A percentile compares a stretch with the other conserved stretches of the same genome.
These are phyloP conservation scores for Termitomyces sp. DNA, from an alignment of 768 basidiomycete genomes.

Conservation along the genomic window DNA sequence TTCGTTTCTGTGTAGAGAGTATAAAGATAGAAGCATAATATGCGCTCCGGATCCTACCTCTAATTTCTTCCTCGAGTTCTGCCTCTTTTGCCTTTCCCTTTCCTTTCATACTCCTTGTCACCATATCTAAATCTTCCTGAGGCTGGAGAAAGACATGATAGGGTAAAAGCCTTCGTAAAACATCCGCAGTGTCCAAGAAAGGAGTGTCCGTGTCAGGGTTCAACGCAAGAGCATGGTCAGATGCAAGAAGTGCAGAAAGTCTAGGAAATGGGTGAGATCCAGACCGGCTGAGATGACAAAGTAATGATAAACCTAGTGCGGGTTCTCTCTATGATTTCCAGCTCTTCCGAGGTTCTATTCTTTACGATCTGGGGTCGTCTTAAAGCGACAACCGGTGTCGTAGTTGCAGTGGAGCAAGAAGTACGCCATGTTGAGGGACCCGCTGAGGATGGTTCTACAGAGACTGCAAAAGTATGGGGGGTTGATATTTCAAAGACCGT, in stretches of 20 bases:
- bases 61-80: conserved; percentile 46
- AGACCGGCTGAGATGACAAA: background rate
- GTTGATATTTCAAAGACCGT: conserved; percentile 18
- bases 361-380: conserved; percentile 27
- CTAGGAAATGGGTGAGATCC: conserved; percentile 28
- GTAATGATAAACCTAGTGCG: conserved; percentile 39
- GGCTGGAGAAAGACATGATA: conserved; percentile 83
- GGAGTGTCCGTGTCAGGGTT: conserved; percentile 70
- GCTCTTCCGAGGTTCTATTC: conserved; percentile 49
- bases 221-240: conserved; percentile 59
- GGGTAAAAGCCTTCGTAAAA: conserved; percentile 67
- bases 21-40: conserved; percentile 1
- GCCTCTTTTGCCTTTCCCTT: conserved; percentile 55
- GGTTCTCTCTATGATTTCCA: conserved; percentile 41
- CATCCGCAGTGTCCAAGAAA: conserved; percentile 61
- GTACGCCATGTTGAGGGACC: conserved; percentile 28
- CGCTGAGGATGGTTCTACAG: conserved; percentile 22
- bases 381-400: conserved; percentile 2
- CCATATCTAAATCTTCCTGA: conserved; percentile 49
- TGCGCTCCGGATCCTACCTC: conserved; percentile 33
- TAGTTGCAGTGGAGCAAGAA: conserved; percentile 14
- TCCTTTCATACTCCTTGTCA: conserved; percentile 44
- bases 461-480: conserved; percentile 22
- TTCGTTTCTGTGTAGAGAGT: conserved; percentile 50
- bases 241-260: conserved; percentile 50